Conservation (phyloP, 192 early-diverging fungal species). For the Dispira parvispora region DNA sequence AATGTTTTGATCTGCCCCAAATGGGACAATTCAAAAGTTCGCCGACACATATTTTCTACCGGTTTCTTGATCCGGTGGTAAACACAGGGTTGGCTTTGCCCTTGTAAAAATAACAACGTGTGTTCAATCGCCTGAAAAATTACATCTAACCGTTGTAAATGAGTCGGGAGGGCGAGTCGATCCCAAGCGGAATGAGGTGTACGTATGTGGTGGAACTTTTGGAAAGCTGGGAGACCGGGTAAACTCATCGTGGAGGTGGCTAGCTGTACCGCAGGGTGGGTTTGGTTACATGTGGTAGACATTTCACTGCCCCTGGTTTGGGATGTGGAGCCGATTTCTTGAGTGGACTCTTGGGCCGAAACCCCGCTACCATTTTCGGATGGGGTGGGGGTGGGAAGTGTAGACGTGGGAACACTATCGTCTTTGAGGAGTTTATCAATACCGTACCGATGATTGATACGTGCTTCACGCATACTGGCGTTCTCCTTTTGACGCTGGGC, state of each 20-base stretch:
- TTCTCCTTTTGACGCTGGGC: constrained; percentile 5
- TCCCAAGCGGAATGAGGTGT: background rate
- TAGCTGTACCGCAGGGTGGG: background rate
- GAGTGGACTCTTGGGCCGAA: too few relatives aligned
- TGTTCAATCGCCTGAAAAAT: constrained; percentile 28
- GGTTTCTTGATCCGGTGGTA: constrained; percentile 31
- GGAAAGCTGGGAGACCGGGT: background rate
- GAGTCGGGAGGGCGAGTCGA: constrained; percentile 13
- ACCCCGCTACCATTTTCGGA: background rate
- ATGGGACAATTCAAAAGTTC: constrained; percentile 30
- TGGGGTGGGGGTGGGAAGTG: background rate
- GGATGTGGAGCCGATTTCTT: too few relatives aligned
- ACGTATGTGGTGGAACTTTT: constrained; percentile 2
- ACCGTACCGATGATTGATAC: background rate
- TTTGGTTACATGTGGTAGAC: background rate
- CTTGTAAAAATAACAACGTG: constrained; percentile 19
- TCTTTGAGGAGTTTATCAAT: background rate
- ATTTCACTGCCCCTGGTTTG: background rate
- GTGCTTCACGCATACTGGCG: constrained; percentile 3
- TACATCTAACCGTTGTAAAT: constrained; percentile 19
- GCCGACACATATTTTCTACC: constrained; percentile 31
- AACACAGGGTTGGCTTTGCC: constrained; percentile 15
- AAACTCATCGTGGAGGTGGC: too few relatives aligned
- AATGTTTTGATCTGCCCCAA: constrained; percentile 34
- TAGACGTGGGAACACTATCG: background rate